These are phyloP conservation scores for Cordyceps tenuipes DNA, from an alignment of 2,329 filamentous ascomycete species.

Conservation along the genomic window DNA sequence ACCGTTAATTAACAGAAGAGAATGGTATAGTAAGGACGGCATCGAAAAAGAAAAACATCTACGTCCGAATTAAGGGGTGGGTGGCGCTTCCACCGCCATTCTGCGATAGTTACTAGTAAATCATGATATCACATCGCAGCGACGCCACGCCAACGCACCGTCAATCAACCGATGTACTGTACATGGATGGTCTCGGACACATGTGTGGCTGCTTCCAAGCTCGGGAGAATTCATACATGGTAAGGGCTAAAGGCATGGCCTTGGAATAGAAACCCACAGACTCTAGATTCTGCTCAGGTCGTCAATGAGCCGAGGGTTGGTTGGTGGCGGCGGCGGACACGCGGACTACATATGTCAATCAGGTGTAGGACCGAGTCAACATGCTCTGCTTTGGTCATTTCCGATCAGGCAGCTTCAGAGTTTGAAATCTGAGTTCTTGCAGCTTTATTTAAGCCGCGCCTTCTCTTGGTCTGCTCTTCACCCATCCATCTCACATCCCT, in stretches of 20 bases:
- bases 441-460: too few species aligned
- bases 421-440: too few species aligned
- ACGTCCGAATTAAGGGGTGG: too few species aligned
- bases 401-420: neutral
- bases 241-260: too few species aligned
- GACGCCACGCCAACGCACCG: too few species aligned
- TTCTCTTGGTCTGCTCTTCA: too few species aligned
- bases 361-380: neutral
- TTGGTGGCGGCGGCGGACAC: neutral
- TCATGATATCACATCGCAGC: too few species aligned
- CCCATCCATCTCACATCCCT: neutral
- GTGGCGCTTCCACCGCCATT: too few species aligned
- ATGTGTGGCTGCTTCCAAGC: neutral
- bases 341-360: constrained; percentile 8
- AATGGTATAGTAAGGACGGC: too few species aligned
- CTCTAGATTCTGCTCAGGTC: neutral
- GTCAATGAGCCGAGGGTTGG: neutral
- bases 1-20: too few species aligned
- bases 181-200: neutral
- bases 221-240: neutral
- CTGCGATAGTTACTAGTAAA: too few species aligned
- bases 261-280: neutral
- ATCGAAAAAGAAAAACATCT: too few species aligned
- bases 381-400: neutral
- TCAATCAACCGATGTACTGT: neutral